A percentile compares a stretch with the other conserved stretches of the same genome.
Conservation (phyloP, 75 land plant genomes). For the Adiantum capillusveneris region DNA sequence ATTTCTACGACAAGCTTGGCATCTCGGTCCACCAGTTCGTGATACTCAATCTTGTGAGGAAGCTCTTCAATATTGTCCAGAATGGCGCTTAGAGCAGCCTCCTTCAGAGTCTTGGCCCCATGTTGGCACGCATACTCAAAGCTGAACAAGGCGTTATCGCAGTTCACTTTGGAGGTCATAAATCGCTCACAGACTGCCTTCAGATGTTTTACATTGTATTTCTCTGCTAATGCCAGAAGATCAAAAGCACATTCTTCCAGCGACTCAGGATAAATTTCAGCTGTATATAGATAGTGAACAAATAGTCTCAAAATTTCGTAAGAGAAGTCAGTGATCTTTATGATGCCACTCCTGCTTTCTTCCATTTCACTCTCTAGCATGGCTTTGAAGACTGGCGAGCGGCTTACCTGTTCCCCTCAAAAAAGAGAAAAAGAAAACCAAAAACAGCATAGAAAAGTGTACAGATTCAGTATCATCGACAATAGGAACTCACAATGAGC, state of each 20-base stretch:
- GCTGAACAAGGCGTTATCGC: constrained; percentile 43
- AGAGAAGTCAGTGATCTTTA: constrained; percentile 55
- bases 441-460: no score
- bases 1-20: constrained; percentile 59
- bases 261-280: constrained; percentile 52
- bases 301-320: constrained; percentile 65
- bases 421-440: no score
- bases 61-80: constrained; percentile 54
- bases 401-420: constrained; percentile 62
- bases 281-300: constrained; percentile 65
- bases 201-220: constrained; percentile 61
- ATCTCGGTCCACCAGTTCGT: constrained; percentile 56
- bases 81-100: constrained; percentile 43
- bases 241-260: constrained; percentile 50
- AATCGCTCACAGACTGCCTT: constrained; percentile 56
- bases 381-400: constrained; percentile 64
- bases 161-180: constrained; percentile 51
- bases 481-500: no score
- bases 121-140: constrained; percentile 58
- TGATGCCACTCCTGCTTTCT: constrained; percentile 58
- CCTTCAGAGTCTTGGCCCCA: constrained; percentile 38
- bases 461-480: no score
- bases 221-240: constrained; percentile 50
- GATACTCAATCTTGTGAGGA: constrained; percentile 48
- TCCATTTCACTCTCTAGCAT: constrained; percentile 77